Evolutionary conservation across 1,139 yeast species (phyloP), one percentile per base, ranked within the genome.

Genomic region (Suhomyces anneliseae): DNA sequence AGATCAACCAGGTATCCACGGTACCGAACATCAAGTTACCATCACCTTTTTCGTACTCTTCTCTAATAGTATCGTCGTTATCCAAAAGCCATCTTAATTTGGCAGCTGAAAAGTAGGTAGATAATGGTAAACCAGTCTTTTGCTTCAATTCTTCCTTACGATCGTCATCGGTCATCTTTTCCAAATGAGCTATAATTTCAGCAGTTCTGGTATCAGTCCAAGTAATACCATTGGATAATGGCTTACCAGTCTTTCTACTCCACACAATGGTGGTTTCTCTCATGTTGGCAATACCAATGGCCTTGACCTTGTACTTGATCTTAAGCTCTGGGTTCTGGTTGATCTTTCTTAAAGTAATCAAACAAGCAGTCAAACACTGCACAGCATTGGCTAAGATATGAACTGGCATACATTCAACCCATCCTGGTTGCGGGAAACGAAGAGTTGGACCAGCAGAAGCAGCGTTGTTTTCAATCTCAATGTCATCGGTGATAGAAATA

Each of bases 171-270:
- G 82, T 78, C 58, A 74, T 72, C 55, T 76, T 74, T 57, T 78
- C 81, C 66, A 86, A 77, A 57, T 83, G 81, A 55, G 81, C 81
- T 48, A 90, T 93, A 49, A 89, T 79, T 36, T 78, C 84, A 8
- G 87, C 69, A 33, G 96, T 92, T 63, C 98, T 81, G 37, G 96
- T 87, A 69, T 92, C 98, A 51, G 95, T 88, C 98, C 98, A 92
- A 42, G 93, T 96, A 64, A 92, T 89, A 64, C 97, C 97, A 61
- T 87, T 85, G 63, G 85, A 78, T 47, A 89, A 77, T 1, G 97
- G 95, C 57, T 78, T 75, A 40, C 97, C 97, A 2, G 97, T 90
- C 49, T 76, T 76, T 57, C 83, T 78, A 48, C 90, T 85, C 97
- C 97, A 92, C 44, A 92, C 85, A 49, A 92, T 81, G 32, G 97